Evolutionary conservation across 805 yeast species (phyloP).

Genomic region (Yarrowia keelungensis): DNA sequence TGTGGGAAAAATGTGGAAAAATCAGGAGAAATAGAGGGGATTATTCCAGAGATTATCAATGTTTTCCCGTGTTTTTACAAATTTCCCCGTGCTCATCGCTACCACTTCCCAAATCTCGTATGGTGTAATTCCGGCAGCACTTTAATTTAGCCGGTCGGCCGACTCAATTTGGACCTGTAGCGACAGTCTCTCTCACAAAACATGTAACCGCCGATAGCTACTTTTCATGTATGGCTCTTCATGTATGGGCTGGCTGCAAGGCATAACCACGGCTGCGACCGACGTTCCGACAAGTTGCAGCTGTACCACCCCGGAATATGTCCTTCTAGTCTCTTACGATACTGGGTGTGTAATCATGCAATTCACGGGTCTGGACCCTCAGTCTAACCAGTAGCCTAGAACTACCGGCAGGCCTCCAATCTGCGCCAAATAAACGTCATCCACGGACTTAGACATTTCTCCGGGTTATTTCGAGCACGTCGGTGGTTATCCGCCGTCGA

Average conservation of each 20-base stretch:
- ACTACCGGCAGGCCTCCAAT: not conserved
- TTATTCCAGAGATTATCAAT: not conserved
- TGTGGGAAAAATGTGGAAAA: not conserved
- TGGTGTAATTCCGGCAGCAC: conserved; percentile 27
- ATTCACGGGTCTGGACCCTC: not conserved
- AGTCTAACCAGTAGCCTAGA: not conserved
- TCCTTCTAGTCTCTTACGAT: not conserved
- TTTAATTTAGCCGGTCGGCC: conserved; percentile 29
- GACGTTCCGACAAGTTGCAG: not conserved
- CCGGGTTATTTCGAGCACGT: too few relatives aligned
- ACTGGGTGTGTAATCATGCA: too few relatives aligned
- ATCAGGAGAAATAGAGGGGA: not conserved
- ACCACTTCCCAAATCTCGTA: not conserved
- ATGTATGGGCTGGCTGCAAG: conserved; percentile 9
- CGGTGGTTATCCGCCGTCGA: too few relatives aligned
- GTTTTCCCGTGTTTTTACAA: not conserved
- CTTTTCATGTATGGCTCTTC: not conserved
- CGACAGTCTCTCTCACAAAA: not conserved
- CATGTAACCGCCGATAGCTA: not conserved
- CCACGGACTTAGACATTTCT: too few relatives aligned
- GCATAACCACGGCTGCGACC: not conserved
- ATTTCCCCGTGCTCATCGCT: not conserved
- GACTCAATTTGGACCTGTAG: conserved; percentile 12
- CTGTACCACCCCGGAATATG: not conserved
- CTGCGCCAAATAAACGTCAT: too few relatives aligned